Evolutionary conservation across 2,329 filamentous ascomycete genomes (phyloP), one percentile per base, ranked within the genome.

Genomic region (Alternaria brassicicola): DNA sequence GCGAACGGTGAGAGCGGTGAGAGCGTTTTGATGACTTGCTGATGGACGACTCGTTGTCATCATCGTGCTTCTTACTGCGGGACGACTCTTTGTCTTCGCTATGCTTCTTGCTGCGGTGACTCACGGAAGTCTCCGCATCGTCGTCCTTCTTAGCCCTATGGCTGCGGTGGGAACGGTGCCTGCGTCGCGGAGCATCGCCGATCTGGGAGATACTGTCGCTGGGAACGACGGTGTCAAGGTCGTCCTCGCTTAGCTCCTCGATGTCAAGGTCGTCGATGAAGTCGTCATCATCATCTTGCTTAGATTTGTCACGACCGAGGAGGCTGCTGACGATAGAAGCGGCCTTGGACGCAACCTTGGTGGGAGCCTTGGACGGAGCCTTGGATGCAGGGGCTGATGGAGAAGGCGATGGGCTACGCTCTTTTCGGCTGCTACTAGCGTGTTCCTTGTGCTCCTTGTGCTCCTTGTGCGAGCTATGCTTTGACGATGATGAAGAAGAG

Each of bases 131-230:
- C 17, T 63, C 65, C 8, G 64, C 45, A 10, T 58, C 55, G 33
- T 58, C 55, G 26, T 54, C 51, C 38, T 64, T 64, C 39, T 58
- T 61, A 30, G 56, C 59, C 42, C 36, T 55, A 35, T 62, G 50
- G 19, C 64, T 61, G 33, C 66, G 67, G 21, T 64, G 64, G 45
- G 63, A 66, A 7, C 63, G 66, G 50, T 74, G 70, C 25, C 68
- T 70, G 55, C 75, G 69, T 74, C 77, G 67, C 15, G 66, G 61
- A 17, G 64, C 64, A 15, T 68, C 68, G 2, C 69, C 72, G 23
- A 64, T 67, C 41, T 81, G 78, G 13, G 79, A 81, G 59, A 83
- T 82, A 52, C 78, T 80, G 57, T 83, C 81, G 57, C 80, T 79
- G 1, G 81, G 81, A 2, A 78, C 76, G 2, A 83, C 78, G 4